phyloP scores from a whole-genome alignment of 495 filamentous ascomycete genomes.

The Xylaria palmicola region DNA sequence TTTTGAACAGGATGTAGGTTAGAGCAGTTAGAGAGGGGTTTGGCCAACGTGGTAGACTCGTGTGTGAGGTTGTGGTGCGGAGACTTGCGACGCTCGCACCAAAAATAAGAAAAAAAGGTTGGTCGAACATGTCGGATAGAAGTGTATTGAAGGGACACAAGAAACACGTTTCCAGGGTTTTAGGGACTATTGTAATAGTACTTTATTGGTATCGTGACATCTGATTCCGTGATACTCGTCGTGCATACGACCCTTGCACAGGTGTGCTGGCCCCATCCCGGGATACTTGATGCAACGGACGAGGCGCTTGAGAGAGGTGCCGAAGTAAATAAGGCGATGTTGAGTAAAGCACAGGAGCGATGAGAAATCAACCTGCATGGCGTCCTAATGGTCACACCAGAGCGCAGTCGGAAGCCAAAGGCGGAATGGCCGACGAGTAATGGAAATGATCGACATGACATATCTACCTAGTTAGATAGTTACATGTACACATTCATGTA shows the following conservation, averaged over 20 bases:
- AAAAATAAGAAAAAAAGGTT: no score
- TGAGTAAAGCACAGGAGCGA: neutral
- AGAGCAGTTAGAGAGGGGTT: neutral
- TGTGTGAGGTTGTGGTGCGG: neutral
- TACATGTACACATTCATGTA: no score
- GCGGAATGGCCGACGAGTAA: conserved; percentile 1
- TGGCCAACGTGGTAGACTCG: neutral
- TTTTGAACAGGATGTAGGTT: no score
- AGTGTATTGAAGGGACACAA: neutral
- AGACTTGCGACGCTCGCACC: neutral
- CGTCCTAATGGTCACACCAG: neutral
- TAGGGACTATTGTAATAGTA: neutral
- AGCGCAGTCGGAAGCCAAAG: conserved; percentile 2
- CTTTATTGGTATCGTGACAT: neutral
- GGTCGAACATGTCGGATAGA: neutral
- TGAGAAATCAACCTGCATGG: neutral
- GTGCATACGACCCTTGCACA: no score
- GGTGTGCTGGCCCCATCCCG: no score
- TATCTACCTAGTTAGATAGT: neutral
- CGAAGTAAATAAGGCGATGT: neutral
- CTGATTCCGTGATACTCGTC: neutral
- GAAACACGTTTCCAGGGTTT: neutral
- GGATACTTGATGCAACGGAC: no score
- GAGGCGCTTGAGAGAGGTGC: neutral
- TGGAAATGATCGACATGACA: conserved; percentile 2